Base-by-base conservation (phyloP, 768 basidiomycete genomes). In the Phylloporus sp. region DNA sequence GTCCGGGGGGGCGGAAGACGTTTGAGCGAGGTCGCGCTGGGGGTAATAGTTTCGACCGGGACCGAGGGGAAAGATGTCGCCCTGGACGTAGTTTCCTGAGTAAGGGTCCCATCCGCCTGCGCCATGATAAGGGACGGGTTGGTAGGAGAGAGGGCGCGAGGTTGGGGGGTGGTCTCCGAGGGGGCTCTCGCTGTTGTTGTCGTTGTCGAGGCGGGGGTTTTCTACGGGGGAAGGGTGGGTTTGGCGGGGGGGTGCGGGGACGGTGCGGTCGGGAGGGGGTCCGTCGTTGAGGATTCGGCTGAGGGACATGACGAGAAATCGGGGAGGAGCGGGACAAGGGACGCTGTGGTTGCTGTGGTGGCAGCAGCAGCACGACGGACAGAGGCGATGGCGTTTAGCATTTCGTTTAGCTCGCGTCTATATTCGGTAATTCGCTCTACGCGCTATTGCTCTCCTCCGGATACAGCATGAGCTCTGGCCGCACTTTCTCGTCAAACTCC, bases 401-500 rank as follows among this genome's bases (percentile, higher is more conserved):
- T 57, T 66, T 67, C 65, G 60, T 66, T 61, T 67, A 52, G 61
- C 61, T 61, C 53, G 56, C 59, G 63, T 65, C 59, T 64, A 57
- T 54, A 60, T 64, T 45, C 38, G 59, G 64, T 36, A 62, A 64
- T 44, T 57, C 53, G 53, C n/a, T n/a, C n/a, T n/a, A n/a, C n/a
- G n/a, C n/a, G n/a, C n/a, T n/a, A n/a, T n/a, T n/a, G n/a, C n/a
- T n/a, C 54, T 81, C 80, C 34, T 79, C 78, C 2, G 90, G 90
- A 53, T 83, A 70, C 49, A 95, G 61, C 92, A 95, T 95, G 67
- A 92, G 64, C 70, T 95, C 91, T 31, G 90, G 90, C 47, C 88
- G 80, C 50, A 93, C 96, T 73, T 92, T 91, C 65, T 80, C 75
- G 69, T 98, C 94, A 69, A 98, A 99, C 66, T 94, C 91, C 63